Conservation (phyloP, 2,329 filamentous ascomycete species). For the Paraphaeosphaeria sporulosa region DNA sequence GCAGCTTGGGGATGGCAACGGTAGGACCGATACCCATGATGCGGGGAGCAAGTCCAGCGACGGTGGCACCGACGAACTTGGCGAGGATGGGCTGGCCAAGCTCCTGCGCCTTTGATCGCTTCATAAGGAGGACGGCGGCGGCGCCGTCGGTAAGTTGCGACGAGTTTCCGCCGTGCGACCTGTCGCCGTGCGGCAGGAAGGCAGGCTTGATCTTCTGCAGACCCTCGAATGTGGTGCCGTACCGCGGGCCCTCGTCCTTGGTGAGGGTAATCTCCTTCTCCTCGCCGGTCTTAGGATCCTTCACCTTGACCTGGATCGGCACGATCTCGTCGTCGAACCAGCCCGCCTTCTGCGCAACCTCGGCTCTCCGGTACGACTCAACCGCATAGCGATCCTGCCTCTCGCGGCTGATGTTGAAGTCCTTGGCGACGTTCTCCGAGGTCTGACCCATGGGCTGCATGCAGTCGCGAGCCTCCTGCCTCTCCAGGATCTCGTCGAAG, state of each 20-base stretch:
- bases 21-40: slow-evolving; percentile 96
- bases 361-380: slow-evolving; percentile 86
- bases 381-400: slow-evolving; percentile 85
- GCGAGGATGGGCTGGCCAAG: slow-evolving; percentile 90
- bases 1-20: slow-evolving; percentile 78
- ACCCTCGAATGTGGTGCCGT: slow-evolving; percentile 84
- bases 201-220: slow-evolving; percentile 87
- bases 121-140: slow-evolving; percentile 90
- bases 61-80: slow-evolving; percentile 92
- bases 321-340: slow-evolving; percentile 95
- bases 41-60: slow-evolving; percentile 86
- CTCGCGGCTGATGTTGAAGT: slow-evolving; percentile 85
- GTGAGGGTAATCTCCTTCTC: slow-evolving; percentile 79
- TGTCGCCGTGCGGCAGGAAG: slow-evolving; percentile 87
- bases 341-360: slow-evolving; percentile 87
- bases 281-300: slow-evolving; percentile 83
- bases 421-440: slow-evolving; percentile 90
- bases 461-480: slow-evolving; percentile 83
- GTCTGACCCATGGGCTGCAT: slow-evolving; percentile 98
- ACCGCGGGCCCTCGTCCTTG: slow-evolving; percentile 88
- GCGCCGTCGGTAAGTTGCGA: slow-evolving; percentile 95
- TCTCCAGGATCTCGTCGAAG: slow-evolving; percentile 75
- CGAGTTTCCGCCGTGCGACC: slow-evolving; percentile 90
- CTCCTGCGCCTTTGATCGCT: slow-evolving; percentile 85
- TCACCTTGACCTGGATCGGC: slow-evolving; percentile 81